Evolutionary conservation across 1,139 yeast genomes (phyloP).

Genomic region (Suhomyces anneliseae): DNA sequence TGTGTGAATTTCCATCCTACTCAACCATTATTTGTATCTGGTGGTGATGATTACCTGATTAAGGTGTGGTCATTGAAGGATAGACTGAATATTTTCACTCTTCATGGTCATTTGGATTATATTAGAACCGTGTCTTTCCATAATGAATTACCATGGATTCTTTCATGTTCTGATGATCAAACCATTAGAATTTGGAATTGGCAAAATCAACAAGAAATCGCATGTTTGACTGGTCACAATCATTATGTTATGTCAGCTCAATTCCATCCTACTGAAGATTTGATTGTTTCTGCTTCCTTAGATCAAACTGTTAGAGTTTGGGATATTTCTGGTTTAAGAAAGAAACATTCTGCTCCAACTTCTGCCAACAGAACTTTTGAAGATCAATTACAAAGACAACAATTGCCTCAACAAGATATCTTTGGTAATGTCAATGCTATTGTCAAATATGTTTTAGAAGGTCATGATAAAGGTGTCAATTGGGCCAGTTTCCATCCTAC

Average conservation of each 20-base stretch:
- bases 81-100: conserved; percentile 86
- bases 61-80: conserved; percentile 96
- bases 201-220: conserved; percentile 98
- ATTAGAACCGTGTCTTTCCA: conserved; percentile 95
- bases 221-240: conserved; percentile 96
- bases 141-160: conserved; percentile 95
- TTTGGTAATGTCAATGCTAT: conserved; percentile 93
- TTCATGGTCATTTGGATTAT: conserved; percentile 93
- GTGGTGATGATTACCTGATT: conserved; percentile 95
- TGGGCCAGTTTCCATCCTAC: conserved; percentile 99
- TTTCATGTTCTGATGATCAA: conserved; percentile 96
- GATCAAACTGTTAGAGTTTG: conserved; percentile 99
- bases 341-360: conserved; percentile 89
- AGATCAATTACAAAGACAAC: conserved; percentile 75
- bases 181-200: conserved; percentile 99
- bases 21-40: conserved; percentile 94
- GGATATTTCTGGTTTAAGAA: conserved; percentile 95
- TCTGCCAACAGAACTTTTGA: conserved; percentile 59
- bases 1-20: conserved; percentile 96
- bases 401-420: conserved; percentile 81
- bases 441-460: conserved; percentile 94
- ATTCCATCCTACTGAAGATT: conserved; percentile 94
- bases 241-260: conserved; percentile 98
- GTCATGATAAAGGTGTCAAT: conserved; percentile 97
- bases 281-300: conserved; percentile 91